These are phyloP conservation scores for Rhizoctonia solani DNA, from an alignment of 1,284 basidiomycete species.

Conservation along the genomic window DNA sequence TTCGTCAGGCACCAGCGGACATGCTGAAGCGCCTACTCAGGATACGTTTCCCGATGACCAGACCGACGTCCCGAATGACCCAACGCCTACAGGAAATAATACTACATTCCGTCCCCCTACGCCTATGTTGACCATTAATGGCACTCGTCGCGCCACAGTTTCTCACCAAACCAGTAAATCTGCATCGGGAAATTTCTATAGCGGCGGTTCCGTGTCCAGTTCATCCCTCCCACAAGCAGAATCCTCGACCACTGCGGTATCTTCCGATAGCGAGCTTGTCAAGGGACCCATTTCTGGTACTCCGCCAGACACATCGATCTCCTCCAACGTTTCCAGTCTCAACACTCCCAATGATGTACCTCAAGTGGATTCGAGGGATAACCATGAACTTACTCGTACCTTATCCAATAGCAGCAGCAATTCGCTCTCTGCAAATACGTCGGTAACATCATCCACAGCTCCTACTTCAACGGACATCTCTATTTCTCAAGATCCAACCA, in stretches of 20 bases:
- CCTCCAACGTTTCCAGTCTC: conserved; percentile 12
- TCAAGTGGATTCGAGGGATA: not conserved
- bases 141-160: conserved; percentile 17
- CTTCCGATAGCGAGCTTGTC: conserved; percentile 7
- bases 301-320: not conserved
- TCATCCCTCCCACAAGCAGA: conserved; percentile 8
- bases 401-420: conserved; percentile 18
- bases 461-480: not conserved
- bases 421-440: conserved; percentile 18
- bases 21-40: not conserved
- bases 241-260: not conserved
- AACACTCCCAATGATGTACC: not conserved
- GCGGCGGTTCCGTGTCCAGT: conserved; percentile 12
- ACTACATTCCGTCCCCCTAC: not conserved
- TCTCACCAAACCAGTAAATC: conserved; percentile 24
- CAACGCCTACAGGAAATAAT: not conserved
- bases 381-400: conserved; percentile 13
- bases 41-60: not conserved
- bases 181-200: conserved; percentile 25
- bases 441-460: not conserved
- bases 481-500: not conserved
- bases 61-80: not conserved
- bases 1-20: not conserved
- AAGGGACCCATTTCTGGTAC: not conserved
- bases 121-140: conserved; percentile 23